Conservation (phyloP, 1,284 basidiomycete species). For the Apiotrichum veenhuisii region DNA sequence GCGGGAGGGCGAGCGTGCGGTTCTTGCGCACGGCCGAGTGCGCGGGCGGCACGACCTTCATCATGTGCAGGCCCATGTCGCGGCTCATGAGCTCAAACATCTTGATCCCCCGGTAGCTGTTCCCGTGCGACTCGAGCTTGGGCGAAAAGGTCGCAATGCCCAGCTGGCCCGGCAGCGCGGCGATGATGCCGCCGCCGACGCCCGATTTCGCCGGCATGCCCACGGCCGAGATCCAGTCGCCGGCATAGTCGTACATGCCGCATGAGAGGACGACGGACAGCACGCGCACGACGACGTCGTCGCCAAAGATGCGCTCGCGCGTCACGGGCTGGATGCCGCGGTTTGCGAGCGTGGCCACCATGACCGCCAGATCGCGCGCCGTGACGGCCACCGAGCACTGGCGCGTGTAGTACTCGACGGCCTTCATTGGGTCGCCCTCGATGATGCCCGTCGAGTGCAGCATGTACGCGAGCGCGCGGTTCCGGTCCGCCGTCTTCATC, state of each 20-base stretch:
- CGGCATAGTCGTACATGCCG: constrained; percentile 6
- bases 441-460: neutral
- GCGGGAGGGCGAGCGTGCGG: neutral
- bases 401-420: constrained; percentile 2
- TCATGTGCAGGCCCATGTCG: neutral
- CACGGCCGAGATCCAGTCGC: constrained; percentile 1
- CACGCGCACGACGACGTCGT: neutral
- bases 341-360: constrained; percentile 4
- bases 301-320: neutral
- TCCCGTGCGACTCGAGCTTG: neutral
- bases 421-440: constrained; percentile 1
- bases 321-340: constrained; percentile 5
- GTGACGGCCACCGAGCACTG: constrained; percentile 4
- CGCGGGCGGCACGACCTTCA: neutral
- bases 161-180: neutral
- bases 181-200: constrained; percentile 1
- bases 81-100: neutral
- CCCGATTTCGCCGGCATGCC: constrained; percentile 2
- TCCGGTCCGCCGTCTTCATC: constrained; percentile 3
- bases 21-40: neutral
- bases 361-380: neutral
- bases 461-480: constrained; percentile 7
- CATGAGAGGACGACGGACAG: constrained; percentile 1
- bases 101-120: neutral
- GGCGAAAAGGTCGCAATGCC: constrained; percentile 6